phyloP scores from a whole-genome alignment of 768 basidiomycete species.

The Boletus tomentosulus region DNA sequence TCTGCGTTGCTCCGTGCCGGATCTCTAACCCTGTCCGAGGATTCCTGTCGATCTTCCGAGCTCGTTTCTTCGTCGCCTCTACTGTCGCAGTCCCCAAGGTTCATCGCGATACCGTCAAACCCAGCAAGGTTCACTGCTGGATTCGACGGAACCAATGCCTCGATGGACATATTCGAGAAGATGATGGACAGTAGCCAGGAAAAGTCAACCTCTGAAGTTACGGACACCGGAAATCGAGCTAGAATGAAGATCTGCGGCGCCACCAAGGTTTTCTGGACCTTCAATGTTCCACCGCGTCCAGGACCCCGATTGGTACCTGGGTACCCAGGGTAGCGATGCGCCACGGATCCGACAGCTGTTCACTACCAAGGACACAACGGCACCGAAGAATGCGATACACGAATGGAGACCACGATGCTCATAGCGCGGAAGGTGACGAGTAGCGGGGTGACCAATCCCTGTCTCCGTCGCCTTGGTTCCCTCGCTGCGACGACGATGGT shows the following conservation, averaged over 20 bases:
- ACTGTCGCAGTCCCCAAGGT: background rate
- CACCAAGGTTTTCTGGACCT: background rate
- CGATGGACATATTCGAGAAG: too few relatives aligned
- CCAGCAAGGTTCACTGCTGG: too few relatives aligned
- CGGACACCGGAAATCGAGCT: background rate
- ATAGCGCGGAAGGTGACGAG: conserved; percentile 1
- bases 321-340: background rate
- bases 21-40: background rate
- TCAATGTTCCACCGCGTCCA: background rate
- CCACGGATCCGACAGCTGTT: background rate
- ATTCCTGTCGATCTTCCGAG: background rate
- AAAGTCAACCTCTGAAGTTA: background rate
- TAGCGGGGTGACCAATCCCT: background rate
- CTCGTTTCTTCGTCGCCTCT: background rate
- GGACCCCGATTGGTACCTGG: background rate
- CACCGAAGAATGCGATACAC: background rate
- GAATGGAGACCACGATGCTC: conserved; percentile 3
- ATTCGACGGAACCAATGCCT: too few relatives aligned
- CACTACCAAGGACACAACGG: background rate
- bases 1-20: background rate
- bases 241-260: background rate
- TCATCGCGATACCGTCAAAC: background rate
- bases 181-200: background rate
- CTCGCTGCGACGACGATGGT: background rate
- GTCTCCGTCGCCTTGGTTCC: background rate